A percentile compares a stretch with the other conserved stretches of the same genome.
Evolutionary conservation across 192 early-diverging fungal species (phyloP).

Genomic region (Haplosporangium gracile): DNA sequence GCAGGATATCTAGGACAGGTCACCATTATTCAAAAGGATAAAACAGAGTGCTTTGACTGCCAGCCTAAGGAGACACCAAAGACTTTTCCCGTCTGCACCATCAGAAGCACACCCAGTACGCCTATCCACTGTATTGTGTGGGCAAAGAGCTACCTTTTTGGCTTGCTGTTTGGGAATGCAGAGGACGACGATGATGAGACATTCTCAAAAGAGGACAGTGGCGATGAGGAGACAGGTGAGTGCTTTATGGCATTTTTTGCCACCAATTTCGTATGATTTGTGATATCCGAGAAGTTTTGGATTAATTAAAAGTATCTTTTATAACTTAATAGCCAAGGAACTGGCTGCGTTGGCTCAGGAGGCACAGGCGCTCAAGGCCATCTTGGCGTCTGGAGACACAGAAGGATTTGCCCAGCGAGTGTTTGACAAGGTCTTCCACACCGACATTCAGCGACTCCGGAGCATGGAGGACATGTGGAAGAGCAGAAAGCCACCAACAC

Average conservation of each 20-base stretch:
- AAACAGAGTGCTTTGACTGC: constrained; percentile 96
- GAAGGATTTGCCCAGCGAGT: constrained; percentile 71
- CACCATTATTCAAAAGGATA: constrained; percentile 82
- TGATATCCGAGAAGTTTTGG: background rate
- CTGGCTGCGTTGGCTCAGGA: constrained; percentile 81
- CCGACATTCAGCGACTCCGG: constrained; percentile 85
- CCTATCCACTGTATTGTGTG: constrained; percentile 99
- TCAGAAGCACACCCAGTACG: constrained; percentile 92
- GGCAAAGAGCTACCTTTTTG: constrained; percentile 98
- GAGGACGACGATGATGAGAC: constrained; percentile 68
- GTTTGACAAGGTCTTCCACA: constrained; percentile 85
- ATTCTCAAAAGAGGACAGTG: constrained; percentile 61
- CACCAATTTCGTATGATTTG: background rate
- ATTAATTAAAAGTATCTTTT: background rate
- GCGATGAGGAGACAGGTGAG: constrained; percentile 60
- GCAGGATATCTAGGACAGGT: constrained; percentile 95
- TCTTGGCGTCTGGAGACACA: constrained; percentile 73
- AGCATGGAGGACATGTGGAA: constrained; percentile 94
- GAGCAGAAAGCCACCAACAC: constrained; percentile 74
- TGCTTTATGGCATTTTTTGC: too few relatives aligned
- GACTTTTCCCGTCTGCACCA: constrained; percentile 97
- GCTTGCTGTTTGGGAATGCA: constrained; percentile 80
- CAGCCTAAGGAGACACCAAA: constrained; percentile 86
- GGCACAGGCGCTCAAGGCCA: constrained; percentile 73
- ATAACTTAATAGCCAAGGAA: constrained; percentile 71